Evolutionary conservation across 2,329 filamentous ascomycete genomes (phyloP).

Genomic region (Stemphylium lycopersici): DNA sequence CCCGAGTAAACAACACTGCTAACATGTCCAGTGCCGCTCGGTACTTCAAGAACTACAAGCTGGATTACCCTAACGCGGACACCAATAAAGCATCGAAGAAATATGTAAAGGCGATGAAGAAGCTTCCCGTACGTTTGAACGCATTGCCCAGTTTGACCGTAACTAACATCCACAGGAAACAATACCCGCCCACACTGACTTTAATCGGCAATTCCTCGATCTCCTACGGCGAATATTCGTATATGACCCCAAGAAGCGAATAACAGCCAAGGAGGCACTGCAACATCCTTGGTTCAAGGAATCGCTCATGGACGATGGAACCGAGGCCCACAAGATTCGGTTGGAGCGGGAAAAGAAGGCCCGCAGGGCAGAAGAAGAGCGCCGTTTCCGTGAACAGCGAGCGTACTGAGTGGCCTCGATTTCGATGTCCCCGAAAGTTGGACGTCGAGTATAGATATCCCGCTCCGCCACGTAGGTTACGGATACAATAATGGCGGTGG

Average conservation of each 20-base stretch:
- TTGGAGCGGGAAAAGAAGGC: slow-evolving; percentile 50
- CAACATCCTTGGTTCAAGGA: slow-evolving; percentile 72
- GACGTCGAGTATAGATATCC: slow-evolving; percentile 21
- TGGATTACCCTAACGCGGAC: slow-evolving; percentile 68
- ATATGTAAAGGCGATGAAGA: slow-evolving; percentile 73
- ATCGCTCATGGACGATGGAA: slow-evolving; percentile 68
- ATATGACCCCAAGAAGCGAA: slow-evolving; percentile 69
- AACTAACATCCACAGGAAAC: slow-evolving; percentile 58
- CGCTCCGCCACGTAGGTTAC: slow-evolving; percentile 13
- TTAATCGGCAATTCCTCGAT: slow-evolving; percentile 69
- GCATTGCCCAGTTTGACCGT: background rate
- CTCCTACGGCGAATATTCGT: slow-evolving; percentile 68
- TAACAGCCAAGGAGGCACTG: slow-evolving; percentile 68
- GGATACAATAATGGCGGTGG: slow-evolving; percentile 9
- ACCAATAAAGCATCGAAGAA: slow-evolving; percentile 68
- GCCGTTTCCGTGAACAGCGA: slow-evolving; percentile 36
- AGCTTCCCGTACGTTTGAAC: slow-evolving; percentile 57
- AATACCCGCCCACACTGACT: slow-evolving; percentile 64
- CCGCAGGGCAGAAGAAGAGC: slow-evolving; percentile 41
- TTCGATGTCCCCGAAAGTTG: slow-evolving; percentile 7
- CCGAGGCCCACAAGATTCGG: slow-evolving; percentile 66
- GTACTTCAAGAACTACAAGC: slow-evolving; percentile 62
- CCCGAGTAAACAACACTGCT: slow-evolving; percentile 23
- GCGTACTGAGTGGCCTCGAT: slow-evolving; percentile 23
- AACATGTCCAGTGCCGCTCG: slow-evolving; percentile 45